Evolutionary conservation across 192 early-diverging fungal species (phyloP), one percentile per base, ranked within the genome.

Genomic region (Coemansia sp.): DNA sequence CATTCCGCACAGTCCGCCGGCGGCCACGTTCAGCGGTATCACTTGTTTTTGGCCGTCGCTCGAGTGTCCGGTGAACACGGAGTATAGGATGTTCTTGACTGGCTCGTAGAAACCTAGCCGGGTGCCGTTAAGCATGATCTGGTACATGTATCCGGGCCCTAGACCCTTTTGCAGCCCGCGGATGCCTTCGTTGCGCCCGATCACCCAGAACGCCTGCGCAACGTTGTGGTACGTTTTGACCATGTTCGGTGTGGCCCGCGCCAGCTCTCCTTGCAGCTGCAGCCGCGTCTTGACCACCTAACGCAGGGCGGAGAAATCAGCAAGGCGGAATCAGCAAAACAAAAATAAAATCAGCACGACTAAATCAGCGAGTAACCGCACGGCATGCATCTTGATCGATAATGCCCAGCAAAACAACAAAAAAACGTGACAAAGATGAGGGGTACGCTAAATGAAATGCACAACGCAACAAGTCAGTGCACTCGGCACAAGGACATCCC

Each of bases 101-200:
- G 97, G 97, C 67, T 93, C 95, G 73, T 96, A 98, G 48, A 95
- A 72, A 5, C 97, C 95, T 28, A 98, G 81, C 55, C 97, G 91
- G 39, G 90, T 91, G 37, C 97, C 97, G 69, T 98, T 98, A 74
- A 98, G 87, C 72, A 94, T 85, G 52, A 95, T 81, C 77, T 98
- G 97, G 77, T 96, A 98, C 61, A 88, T 78, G 81, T 98, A 98
- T 2, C 94, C 96, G 4, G 93, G 87, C 22, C 88, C 88, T 51
- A 98, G 83, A 12, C 97, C 97, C 61, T 91, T 85, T 59, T 98
- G 95, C 56, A 96, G 85, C 52, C 94, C 94, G 37, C 90, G 84
- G 15, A 97, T 51, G 5, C 95, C 95, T 72, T 98, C 97, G 55
- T 90, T 85, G 48, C 87, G 88, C 37, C 87, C 85, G 59, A 98